Base-by-base conservation (phyloP, 2,329 filamentous ascomycete genomes). In the Trichophyton benhamiae region DNA sequence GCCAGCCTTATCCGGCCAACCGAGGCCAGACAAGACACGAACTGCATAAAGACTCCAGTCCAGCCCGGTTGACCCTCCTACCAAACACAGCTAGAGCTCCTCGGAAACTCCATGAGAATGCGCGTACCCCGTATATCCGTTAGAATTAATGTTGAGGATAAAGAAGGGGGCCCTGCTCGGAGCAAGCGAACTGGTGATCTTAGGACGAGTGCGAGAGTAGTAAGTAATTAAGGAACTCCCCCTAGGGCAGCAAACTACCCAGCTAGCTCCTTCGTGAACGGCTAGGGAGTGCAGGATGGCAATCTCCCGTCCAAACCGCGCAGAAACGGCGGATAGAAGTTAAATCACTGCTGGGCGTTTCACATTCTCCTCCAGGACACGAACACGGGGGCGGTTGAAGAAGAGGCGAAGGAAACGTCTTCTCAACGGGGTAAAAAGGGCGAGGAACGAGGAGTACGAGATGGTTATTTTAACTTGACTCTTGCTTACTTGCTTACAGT, bases 301-400 rank as follows among this genome's bases (percentile, higher is more conserved):
- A 53, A 53, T 53, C 49, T 53, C 49, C 49, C 49, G 49, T 53
- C 17, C 49, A 53, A 53, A 53, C 49, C 49, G 49, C 49, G 27
- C 49, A 53, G 49, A 53, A 53, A 53, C 49, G 49, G 49, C 49
- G 22, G 49, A 30, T 27, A 30, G 49, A 53, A 53, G 22, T 22
- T 53, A 30, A 53, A 53, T 25, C 8, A 8, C 22, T 25, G 22
- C 49, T 13, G 22, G 49, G 49, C 49, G 49, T 53, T 53, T 53
- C 49, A 53, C 22, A 30, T 27, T 25, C 17, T 13, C 6, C n/a
- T 53, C 49, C 17, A 22, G 46, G 15, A 30, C 22, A 25, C 11
- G 25, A 30, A 11, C 33, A 38, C 33, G 33, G 33, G 11, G 33
- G 11, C 11, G 2, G 33, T 38, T 1, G 33, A 38, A 38, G 33